Evolutionary conservation across 805 yeast genomes (phyloP).

Genomic region (Phaffomyces antillensis): DNA sequence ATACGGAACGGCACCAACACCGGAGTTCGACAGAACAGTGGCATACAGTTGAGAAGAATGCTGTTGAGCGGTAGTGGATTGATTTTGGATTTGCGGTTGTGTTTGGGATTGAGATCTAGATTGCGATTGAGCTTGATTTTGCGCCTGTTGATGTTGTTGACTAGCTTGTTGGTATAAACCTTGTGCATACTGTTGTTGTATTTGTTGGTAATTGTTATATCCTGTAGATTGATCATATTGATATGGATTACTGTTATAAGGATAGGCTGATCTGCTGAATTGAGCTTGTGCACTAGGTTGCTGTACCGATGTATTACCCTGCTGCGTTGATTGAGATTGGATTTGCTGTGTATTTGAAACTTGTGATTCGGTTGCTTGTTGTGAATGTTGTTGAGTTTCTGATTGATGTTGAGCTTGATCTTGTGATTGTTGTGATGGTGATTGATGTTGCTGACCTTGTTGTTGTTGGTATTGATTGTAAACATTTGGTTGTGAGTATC

Average conservation of each 20-base stretch:
- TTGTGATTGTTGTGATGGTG: not conserved
- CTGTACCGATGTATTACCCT: not conserved
- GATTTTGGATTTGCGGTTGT: not conserved
- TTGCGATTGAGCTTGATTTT: slow-evolving; percentile 2
- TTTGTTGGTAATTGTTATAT: slow-evolving; percentile 3
- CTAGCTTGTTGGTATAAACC: not conserved
- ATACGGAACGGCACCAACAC: not conserved
- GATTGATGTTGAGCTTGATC: too few relatives aligned
- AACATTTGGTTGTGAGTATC: not conserved
- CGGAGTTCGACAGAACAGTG: not conserved
- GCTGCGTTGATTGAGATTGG: not conserved
- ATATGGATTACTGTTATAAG: not conserved
- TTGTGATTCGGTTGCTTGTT: too few relatives aligned
- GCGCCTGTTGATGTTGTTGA: slow-evolving; percentile 10
- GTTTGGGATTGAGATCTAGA: not conserved
- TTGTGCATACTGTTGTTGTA: slow-evolving; percentile 13
- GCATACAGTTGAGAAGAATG: slow-evolving; percentile 5
- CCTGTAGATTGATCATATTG: slow-evolving; percentile 1
- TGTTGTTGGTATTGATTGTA: slow-evolving; percentile 5
- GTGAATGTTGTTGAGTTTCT: too few relatives aligned
- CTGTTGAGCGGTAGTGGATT: not conserved
- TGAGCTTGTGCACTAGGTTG: not conserved
- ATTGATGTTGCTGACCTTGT: not conserved
- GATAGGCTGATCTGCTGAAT: not conserved
- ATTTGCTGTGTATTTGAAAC: too few relatives aligned